Evolutionary conservation across 176 grass and related monocot genomes (phyloP).

Genomic region (Pontederia paniculata): DNA sequence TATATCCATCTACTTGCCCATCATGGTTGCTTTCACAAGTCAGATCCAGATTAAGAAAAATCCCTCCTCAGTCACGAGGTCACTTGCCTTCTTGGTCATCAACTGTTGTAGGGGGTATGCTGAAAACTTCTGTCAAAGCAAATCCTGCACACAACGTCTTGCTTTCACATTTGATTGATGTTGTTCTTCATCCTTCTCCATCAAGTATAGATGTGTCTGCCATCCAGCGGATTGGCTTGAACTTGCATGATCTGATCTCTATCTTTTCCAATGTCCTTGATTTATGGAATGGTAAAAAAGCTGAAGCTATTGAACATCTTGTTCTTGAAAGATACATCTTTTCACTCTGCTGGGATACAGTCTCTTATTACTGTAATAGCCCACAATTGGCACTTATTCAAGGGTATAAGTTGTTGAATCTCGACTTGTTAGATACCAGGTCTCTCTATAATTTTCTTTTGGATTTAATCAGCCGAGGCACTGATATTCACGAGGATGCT

Average conservation of each 20-base stretch:
- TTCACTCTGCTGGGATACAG: constrained; percentile 60
- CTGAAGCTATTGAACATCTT: constrained; percentile 53
- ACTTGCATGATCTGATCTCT: constrained; percentile 33
- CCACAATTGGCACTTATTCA: constrained; percentile 20
- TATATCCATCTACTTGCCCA: constrained; percentile 59
- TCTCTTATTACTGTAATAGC: constrained; percentile 36
- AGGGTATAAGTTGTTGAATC: constrained; percentile 34
- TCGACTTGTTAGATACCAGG: constrained; percentile 46
- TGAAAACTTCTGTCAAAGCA: constrained; percentile 47
- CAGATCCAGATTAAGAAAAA: constrained; percentile 70
- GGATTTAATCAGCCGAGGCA: constrained; percentile 23
- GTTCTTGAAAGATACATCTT: constrained; percentile 85
- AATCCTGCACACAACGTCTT: constrained; percentile 34
- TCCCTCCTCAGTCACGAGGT: constrained; percentile 35
- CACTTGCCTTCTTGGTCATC: constrained; percentile 56
- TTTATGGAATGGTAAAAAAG: constrained; percentile 57
- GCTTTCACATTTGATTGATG: constrained; percentile 71
- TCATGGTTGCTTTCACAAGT: constrained; percentile 77
- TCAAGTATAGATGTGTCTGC: constrained; percentile 32
- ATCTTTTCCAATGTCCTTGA: constrained; percentile 51
- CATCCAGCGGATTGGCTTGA: constrained; percentile 42
- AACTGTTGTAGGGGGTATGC: constrained; percentile 36
- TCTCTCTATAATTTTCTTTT: constrained; percentile 48
- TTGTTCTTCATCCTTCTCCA: constrained; percentile 38
- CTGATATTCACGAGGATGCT: constrained; percentile 28